Percentiles rank a stretch among this genome's conserved stretches.
These are phyloP conservation scores for Penicillium decumbens DNA, from an alignment of 2,329 filamentous ascomycete species.

Conservation along the genomic window DNA sequence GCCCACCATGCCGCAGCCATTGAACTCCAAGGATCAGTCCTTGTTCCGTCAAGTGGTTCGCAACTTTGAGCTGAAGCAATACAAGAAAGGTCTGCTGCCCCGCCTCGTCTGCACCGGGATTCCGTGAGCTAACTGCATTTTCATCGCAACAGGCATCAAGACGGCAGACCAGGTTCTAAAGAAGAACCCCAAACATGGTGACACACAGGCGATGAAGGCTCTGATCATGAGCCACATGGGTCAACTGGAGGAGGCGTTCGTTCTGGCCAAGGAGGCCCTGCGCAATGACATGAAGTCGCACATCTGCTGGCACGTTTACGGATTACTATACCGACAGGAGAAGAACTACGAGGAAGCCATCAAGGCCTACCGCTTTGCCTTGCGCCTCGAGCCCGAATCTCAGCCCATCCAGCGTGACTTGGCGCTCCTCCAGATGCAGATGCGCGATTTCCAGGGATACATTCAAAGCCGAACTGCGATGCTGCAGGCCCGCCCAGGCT, in stretches of 20 bases:
- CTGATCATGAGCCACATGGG: slow-evolving; percentile 90
- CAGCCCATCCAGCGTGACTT: slow-evolving; percentile 90
- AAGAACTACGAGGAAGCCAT: slow-evolving; percentile 99
- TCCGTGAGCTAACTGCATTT: slow-evolving; percentile 21
- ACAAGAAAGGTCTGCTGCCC: slow-evolving; percentile 66
- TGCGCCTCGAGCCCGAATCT: slow-evolving; percentile 90
- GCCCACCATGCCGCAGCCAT: slow-evolving; percentile 44
- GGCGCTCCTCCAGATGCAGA: slow-evolving; percentile 89
- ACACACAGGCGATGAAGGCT: slow-evolving; percentile 98
- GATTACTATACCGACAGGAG: slow-evolving; percentile 81
- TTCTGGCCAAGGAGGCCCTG: slow-evolving; percentile 83
- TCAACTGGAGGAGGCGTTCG: slow-evolving; percentile 90
- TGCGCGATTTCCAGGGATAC: slow-evolving; percentile 92
- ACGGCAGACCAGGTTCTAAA: slow-evolving; percentile 92
- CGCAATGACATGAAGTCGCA: slow-evolving; percentile 98
- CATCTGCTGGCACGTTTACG: slow-evolving; percentile 99
- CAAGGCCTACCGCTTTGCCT: slow-evolving; percentile 96
- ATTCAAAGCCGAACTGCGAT: slow-evolving; percentile 83
- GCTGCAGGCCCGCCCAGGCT: slow-evolving; percentile 73
- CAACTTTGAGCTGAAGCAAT: slow-evolving; percentile 96
- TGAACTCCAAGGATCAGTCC: slow-evolving; percentile 77
- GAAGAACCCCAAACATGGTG: slow-evolving; percentile 92
- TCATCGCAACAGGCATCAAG: slow-evolving; percentile 65
- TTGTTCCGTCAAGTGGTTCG: slow-evolving; percentile 94
- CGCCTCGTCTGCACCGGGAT: slow-evolving; percentile 1